Percentiles rank a stretch among this genome's conserved stretches.
Evolutionary conservation across 441 rosid genomes (phyloP).

Genomic region (Gossypium gossypioides): DNA sequence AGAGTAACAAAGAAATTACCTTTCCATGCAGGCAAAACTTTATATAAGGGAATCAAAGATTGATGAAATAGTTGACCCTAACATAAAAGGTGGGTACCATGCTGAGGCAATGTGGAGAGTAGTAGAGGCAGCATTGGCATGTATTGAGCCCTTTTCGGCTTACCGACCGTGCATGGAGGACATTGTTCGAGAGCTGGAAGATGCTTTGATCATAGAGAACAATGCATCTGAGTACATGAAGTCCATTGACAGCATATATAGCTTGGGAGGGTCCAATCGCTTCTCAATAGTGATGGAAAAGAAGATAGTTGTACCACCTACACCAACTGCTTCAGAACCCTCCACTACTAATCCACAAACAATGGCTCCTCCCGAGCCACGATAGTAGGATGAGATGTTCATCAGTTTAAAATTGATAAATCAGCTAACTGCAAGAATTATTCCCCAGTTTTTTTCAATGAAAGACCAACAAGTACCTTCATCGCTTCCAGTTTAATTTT

Average conservation of each 20-base stretch:
- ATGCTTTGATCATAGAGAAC: conserved; percentile 69
- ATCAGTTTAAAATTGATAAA: conserved; percentile 6
- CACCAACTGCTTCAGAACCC: conserved; percentile 35
- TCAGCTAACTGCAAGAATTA: conserved; percentile 1
- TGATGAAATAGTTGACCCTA: conserved; percentile 67
- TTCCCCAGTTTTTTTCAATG: not conserved
- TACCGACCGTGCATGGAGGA: conserved; percentile 55
- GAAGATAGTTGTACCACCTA: conserved; percentile 30
- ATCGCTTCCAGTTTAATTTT: not conserved
- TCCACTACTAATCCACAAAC: conserved; percentile 36
- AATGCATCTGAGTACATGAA: conserved; percentile 75
- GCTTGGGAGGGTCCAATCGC: conserved; percentile 59
- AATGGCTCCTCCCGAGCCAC: conserved; percentile 51
- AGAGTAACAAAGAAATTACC: conserved; percentile 6
- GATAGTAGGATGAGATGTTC: conserved; percentile 27
- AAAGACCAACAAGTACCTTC: not conserved
- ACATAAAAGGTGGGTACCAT: conserved; percentile 56
- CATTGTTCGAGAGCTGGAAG: conserved; percentile 60
- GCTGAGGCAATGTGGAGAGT: conserved; percentile 80
- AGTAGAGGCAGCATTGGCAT: conserved; percentile 62
- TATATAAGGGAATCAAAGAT: conserved; percentile 59
- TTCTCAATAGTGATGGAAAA: conserved; percentile 42
- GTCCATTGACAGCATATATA: conserved; percentile 67
- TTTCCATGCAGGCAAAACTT: conserved; percentile 49
- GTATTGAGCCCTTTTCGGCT: conserved; percentile 59